Percentiles rank a stretch among this genome's conserved stretches.
Conservation (phyloP, 108 stramenopile species). For the Fistulifera pelliculosa region DNA sequence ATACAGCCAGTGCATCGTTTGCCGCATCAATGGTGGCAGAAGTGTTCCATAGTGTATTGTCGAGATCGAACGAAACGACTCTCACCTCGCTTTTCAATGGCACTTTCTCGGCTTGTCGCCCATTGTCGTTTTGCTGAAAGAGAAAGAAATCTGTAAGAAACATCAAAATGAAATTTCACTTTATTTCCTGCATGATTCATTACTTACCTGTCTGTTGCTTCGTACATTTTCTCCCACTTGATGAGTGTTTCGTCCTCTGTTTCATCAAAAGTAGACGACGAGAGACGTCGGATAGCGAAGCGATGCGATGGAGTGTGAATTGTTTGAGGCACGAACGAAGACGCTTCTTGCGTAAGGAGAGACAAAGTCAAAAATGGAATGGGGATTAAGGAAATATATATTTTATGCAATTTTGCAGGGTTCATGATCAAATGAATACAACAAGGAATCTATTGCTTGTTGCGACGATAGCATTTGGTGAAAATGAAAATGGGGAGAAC, state of each 20-base stretch:
- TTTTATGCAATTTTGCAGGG: no score
- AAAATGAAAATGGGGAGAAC: no score
- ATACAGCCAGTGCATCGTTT: conserved; percentile 55
- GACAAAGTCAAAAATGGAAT: no score
- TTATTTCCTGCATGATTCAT: no score
- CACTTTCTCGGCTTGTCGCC: background rate
- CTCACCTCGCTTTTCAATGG: conserved; percentile 17
- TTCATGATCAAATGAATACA: no score
- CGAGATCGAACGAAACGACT: conserved; percentile 76
- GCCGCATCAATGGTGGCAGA: conserved; percentile 52
- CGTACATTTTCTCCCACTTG: conserved; percentile 13
- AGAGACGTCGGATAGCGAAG: no score
- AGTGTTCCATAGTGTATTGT: conserved; percentile 83
- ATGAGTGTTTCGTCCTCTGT: conserved; percentile 4
- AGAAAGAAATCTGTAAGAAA: background rate
- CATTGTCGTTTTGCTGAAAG: background rate
- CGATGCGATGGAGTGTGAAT: no score
- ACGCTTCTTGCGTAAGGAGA: no score
- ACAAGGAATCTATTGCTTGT: no score
- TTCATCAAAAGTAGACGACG: background rate
- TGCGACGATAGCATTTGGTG: no score
- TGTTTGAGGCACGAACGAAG: no score
- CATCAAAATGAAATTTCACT: background rate
- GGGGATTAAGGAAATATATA: no score
- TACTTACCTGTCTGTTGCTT: background rate